Evolutionary conservation across 2,329 filamentous ascomycete species (phyloP).

Genomic region (Hirsutella minnesotensis): DNA sequence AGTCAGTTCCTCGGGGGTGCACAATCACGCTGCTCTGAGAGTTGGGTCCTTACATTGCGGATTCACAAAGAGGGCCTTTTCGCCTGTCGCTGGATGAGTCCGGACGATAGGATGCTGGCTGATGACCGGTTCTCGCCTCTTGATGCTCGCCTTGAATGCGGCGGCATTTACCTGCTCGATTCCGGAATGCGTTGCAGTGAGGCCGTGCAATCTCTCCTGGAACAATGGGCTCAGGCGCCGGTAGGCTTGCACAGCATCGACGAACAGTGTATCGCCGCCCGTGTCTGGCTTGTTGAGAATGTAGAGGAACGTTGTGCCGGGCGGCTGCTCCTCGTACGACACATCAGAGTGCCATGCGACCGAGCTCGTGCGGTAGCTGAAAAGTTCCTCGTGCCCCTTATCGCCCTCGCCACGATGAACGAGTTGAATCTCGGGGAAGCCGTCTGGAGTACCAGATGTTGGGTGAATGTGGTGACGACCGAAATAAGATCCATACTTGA

Average conservation of each 20-base stretch:
- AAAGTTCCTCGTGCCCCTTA: constrained; percentile 43
- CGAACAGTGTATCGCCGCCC: constrained; percentile 79
- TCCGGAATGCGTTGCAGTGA: constrained; percentile 72
- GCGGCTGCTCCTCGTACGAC: constrained; percentile 78
- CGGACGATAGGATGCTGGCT: constrained; percentile 67
- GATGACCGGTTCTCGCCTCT: constrained; percentile 62
- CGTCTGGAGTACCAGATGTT: constrained; percentile 62
- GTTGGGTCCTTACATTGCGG: constrained; percentile 60
- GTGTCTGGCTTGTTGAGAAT: constrained; percentile 69
- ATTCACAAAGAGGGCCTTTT: constrained; percentile 77
- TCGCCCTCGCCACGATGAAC: constrained; percentile 56
- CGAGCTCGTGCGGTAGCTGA: constrained; percentile 59
- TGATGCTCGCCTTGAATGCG: constrained; percentile 53
- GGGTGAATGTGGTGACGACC: constrained; percentile 75
- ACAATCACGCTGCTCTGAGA: too few species aligned
- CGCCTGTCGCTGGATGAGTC: constrained; percentile 71
- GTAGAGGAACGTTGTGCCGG: constrained; percentile 82
- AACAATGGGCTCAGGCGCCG: constrained; percentile 68
- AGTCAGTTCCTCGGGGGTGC: too few species aligned
- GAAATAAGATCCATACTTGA: constrained; percentile 63
- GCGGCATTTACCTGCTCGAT: constrained; percentile 68
- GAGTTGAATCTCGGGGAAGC: constrained; percentile 64
- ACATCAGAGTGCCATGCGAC: constrained; percentile 87
- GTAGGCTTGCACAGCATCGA: constrained; percentile 71
- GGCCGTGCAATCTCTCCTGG: constrained; percentile 65